Conservation (phyloP, 139 green algal species). For the Chlorella sorokiniana region DNA sequence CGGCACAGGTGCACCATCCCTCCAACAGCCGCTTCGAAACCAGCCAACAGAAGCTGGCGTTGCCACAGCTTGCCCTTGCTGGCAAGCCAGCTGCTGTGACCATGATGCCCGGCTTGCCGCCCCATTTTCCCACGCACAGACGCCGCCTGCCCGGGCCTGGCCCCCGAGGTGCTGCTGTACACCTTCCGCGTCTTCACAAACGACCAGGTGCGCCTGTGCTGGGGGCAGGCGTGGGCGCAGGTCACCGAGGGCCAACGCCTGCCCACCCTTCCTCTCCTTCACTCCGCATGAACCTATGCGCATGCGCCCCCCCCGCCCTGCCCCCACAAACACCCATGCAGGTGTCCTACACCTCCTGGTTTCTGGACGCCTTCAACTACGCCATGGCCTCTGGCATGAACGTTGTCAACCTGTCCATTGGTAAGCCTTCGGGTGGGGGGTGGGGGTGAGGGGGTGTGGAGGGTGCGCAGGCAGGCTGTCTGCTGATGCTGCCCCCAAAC, state of each 20-base stretch:
- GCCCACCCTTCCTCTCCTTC: not conserved
- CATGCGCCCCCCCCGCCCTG: not conserved
- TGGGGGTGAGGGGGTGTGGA: slow-evolving; percentile 1
- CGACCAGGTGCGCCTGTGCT: slow-evolving; percentile 67
- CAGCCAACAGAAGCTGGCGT: not conserved
- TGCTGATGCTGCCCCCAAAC: no score
- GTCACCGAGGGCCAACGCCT: not conserved
- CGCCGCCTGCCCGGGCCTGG: slow-evolving; percentile 86
- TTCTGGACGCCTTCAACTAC: slow-evolving; percentile 99
- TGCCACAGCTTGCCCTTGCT: not conserved
- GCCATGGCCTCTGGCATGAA: slow-evolving; percentile 88
- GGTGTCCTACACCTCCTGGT: slow-evolving; percentile 99
- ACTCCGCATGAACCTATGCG: not conserved
- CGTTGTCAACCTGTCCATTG: slow-evolving; percentile 98
- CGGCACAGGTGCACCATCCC: slow-evolving; percentile 39
- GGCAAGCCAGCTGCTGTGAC: no score
- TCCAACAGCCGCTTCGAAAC: not conserved
- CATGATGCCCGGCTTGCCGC: no score
- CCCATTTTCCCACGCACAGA: slow-evolving; percentile 48
- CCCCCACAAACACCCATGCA: slow-evolving; percentile 30
- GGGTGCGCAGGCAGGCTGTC: not conserved
- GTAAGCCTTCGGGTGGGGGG: no score
- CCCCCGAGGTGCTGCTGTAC: slow-evolving; percentile 91
- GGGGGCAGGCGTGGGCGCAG: not conserved
- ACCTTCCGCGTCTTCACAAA: slow-evolving; percentile 97